Base-by-base conservation (phyloP, 495 filamentous ascomycete species). In the Penicillium samsonianum region DNA sequence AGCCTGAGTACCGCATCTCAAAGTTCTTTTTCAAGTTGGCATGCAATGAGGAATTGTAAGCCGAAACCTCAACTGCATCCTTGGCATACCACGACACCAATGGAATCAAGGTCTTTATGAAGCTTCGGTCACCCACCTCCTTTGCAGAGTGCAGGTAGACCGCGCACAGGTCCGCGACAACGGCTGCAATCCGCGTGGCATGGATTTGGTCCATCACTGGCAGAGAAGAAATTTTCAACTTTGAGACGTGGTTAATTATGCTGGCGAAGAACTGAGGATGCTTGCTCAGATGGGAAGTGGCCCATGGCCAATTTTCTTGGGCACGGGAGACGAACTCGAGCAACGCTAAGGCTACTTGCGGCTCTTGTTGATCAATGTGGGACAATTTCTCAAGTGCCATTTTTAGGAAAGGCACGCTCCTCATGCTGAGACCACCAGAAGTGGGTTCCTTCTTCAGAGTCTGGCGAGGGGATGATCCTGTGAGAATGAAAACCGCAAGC, bases 251-350 rank as follows among this genome's bases (percentile, higher is more conserved):
- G 23, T 79, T 79, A 12, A 88, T 81, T 23, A 96, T 80, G 53
- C 82, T 77, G 14, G 75, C 73, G 46, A 97, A 79, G 60, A 96
- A 96, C 7, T 73, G 74, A 25, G 80, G 72, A 66, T 97, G 90
- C 53, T 85, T 86, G 48, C 86, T 85, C 19, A 96, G 71, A 31
- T 87, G 82, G 31, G 87, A 84, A 53, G 92, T 91, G 8, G 90
- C 89, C 88, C 94, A 93, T 10, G 90, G 89, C 92, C 91, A 97
- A 63, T 88, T 87, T 70, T 96, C 92, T 70, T 93, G 91, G 11
- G 91, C 88, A 4, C 86, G 81, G 9, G 87, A 84, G 31, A 98
- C 84, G 67, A 97, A 96, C 59, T 92, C 86, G 14, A 98, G 80
- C 67, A 97, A 84, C 0, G 87, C 83, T 31, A 93, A 73, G 17